Base-by-base conservation (phyloP, 805 yeast species). In the Yamadazyma tumulicola region DNA sequence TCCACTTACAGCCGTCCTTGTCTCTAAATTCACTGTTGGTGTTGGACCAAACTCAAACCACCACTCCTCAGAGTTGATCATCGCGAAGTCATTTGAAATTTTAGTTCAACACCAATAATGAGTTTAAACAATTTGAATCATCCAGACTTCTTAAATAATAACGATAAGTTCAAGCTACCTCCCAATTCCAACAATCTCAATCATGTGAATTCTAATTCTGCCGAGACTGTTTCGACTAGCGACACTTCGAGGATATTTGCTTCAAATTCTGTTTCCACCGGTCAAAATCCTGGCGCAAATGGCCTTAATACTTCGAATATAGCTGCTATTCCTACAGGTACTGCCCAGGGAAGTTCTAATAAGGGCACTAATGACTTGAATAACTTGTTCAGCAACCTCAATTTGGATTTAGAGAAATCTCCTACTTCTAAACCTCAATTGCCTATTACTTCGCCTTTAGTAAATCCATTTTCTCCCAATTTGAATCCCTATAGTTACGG, bases 41-140 rank as follows among this genome's bases (percentile, higher is more conserved):
- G n/a, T n/a, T n/a, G n/a, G n/a, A n/a, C n/a, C n/a, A n/a, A n/a
- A n/a, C n/a, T n/a, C n/a, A n/a, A n/a, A n/a, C n/a, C n/a, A n/a
- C n/a, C n/a, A n/a, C n/a, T n/a, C n/a, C n/a, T n/a, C n/a, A n/a
- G n/a, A n/a, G n/a, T n/a, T n/a, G n/a, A n/a, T n/a, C n/a, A n/a
- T n/a, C n/a, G n/a, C n/a, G n/a, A n/a, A n/a, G n/a, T n/a, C n/a
- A n/a, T n/a, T n/a, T n/a, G n/a, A n/a, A n/a, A n/a, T n/a, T n/a
- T n/a, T 11, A 9, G 11, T 21, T 9, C 23, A 21, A n/a, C n/a
- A 26, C n/a, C 6, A 6, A 26, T 15, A 13, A 58, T 58, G 63
- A 53, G 48, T 44, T 51, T 61, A 41, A 54, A 59, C 31, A n/a
- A n/a, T 43, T 51, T 61, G 41, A 54, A 59, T 32, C 59, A 61